Evolutionary conservation across 1,139 yeast species (phyloP), one percentile per base, ranked within the genome.

Genomic region (Magnusiomyces paraingens): DNA sequence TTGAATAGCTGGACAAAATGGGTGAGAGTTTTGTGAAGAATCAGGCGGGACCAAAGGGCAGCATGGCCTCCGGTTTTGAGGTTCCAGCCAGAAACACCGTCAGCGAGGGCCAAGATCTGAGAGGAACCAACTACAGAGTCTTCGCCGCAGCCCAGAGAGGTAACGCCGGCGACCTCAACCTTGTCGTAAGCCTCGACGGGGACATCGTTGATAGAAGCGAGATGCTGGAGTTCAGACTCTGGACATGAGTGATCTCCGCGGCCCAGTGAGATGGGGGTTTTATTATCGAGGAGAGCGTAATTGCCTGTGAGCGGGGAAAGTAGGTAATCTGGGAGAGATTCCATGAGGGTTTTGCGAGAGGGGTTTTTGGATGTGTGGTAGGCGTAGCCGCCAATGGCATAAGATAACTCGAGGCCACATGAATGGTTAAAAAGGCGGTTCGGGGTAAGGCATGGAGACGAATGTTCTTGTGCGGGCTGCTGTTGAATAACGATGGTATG

Each of bases 41-140:
- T 76, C 1, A 80, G 73, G 52, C 84, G 69, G 2, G 83, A 76
- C 82, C 83, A 81, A 14, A 79, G 70, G 0, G 84, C 83, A 8
- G 59, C 75, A 64, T 60, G 79, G 56, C 66, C 78, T 70, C 61
- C 68, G 69, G 14, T 75, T 66, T 59, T 75, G 66, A 60, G 75
- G 66, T 69, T 78, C 84, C 84, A 81, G 2, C 83, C 83, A 32
- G 81, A 75, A 8, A 81, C 83, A 0, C 85, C 85, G 63, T 81
- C 85, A 1, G 85, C 84, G 8, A 81, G 74, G 0, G 81, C 84
- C 52, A 81, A 62, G 32, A 80, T 74, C 6, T 79, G 73, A 1
- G 83, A 81, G 2, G 83, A 77, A 2, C 79, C 79, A 49, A 81
- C 68, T 79, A 80, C 78, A n/a, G 84, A 82, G 62, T 81, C 85